Evolutionary conservation across 345 rosid genomes (phyloP).

Genomic region (Bretschneidera sinensis): DNA sequence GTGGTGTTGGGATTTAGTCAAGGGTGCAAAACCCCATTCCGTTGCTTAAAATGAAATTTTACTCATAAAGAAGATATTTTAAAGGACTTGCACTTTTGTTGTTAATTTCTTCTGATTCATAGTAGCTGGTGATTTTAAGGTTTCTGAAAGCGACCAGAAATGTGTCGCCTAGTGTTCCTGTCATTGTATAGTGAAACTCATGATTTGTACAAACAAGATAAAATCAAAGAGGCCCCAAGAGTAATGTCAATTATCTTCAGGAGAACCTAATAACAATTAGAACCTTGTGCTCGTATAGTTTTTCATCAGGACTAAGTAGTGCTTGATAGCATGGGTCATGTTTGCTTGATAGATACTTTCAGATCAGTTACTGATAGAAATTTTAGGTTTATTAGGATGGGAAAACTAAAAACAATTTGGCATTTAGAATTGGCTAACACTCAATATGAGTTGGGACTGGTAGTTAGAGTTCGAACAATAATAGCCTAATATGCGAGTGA

Average conservation of each 20-base stretch:
- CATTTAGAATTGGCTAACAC: no score
- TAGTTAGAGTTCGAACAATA: not conserved
- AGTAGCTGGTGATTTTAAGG: not conserved
- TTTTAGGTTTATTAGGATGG: no score
- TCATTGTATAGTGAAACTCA: not conserved
- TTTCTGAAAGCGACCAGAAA: not conserved
- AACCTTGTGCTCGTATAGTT: not conserved
- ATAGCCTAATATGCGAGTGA: not conserved
- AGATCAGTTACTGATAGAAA: not conserved
- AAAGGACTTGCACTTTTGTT: not conserved
- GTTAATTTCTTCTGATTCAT: conserved; percentile 2
- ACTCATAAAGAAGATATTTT: not conserved
- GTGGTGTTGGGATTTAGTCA: not conserved
- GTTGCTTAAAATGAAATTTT: no score
- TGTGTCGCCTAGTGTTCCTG: not conserved
- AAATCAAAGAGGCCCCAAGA: not conserved
- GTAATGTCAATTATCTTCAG: not conserved
- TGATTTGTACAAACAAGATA: not conserved
- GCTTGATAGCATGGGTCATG: not conserved
- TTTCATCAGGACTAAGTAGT: not conserved
- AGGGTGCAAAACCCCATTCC: not conserved
- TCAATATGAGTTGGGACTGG: no score
- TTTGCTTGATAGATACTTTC: not conserved
- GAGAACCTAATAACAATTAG: not conserved
- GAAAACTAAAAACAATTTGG: no score